Evolutionary conservation across 2,329 filamentous ascomycete species (phyloP), one percentile per base, ranked within the genome.

Genomic region (Apiospora koreana): DNA sequence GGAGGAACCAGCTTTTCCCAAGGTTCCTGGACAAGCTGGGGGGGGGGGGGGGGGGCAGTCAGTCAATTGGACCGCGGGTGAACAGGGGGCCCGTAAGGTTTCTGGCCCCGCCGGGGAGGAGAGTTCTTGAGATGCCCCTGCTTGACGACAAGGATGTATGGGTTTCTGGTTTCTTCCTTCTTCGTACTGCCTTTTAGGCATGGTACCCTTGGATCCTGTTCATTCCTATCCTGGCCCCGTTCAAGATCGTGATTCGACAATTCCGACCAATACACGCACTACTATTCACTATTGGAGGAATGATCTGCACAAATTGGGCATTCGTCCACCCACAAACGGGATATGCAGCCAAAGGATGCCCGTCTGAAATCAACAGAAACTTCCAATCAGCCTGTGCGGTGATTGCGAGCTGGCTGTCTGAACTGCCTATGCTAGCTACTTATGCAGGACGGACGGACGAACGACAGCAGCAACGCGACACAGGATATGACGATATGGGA

Each of bases 281-380:
- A 62, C 9, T 62, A 3, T 38, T 62, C 31, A 58, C 54, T 23
- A 62, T 62, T 62, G 31, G 54, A 62, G 54, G 31, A 62, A 62
- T n/a, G 54, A 62, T 38, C 54, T 62, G 54, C 54, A 62, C 54
- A 38, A 46, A 58, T 58, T 62, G 28, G 54, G 54, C 54, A n/a
- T 62, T 62, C 54, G 54, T 62, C 54, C 54, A 62, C 54, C 31
- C 54, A 62, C 54, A 38, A 62, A 62, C 54, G 54, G 54, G 54
- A 38, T 62, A 21, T 62, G 54, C 21, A 46, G 43, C 54, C 28
- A 62, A n/a, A 62, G 9, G 5, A n/a, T 54, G 50, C 50, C 50
- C 50, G n/a, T 28, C 18, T 31, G 21, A 62, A 31, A 54, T 28
- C 48, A 54, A 31, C 23, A 54, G 25, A 31, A 62, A 38, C 54